Conservation (phyloP, 306 rosid species). For the Cicer arietinum region DNA sequence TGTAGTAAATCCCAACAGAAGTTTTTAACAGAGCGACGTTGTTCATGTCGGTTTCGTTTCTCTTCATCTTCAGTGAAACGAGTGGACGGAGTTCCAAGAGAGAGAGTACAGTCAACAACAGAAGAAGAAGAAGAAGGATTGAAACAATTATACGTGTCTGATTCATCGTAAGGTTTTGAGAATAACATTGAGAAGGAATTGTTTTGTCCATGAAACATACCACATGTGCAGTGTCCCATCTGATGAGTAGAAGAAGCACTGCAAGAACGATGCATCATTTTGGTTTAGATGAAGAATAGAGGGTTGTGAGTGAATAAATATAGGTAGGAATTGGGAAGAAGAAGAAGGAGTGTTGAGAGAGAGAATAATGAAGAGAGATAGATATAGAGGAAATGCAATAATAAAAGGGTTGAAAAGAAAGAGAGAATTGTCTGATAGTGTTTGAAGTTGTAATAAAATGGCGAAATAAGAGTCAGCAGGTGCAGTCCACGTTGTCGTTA, state of each 20-base stretch:
- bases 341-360: not conserved
- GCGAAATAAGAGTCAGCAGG: constrained; percentile 83
- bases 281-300: too few relatives aligned
- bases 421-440: not conserved
- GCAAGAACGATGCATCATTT: constrained; percentile 69
- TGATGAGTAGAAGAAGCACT: constrained; percentile 50
- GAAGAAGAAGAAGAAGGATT: constrained; percentile 44
- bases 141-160: constrained; percentile 46
- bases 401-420: not conserved
- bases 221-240: constrained; percentile 72
- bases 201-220: constrained; percentile 59
- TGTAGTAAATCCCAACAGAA: constrained; percentile 86
- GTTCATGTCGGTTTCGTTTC: constrained; percentile 48
- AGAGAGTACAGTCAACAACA: constrained; percentile 85
- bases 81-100: constrained; percentile 83
- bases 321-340: too few relatives aligned
- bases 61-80: constrained; percentile 56
- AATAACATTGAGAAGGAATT: constrained; percentile 69
- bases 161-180: constrained; percentile 51
- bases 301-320: too few relatives aligned
- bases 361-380: not conserved
- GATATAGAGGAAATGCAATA: not conserved
- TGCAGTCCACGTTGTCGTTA: constrained; percentile 85
- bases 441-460: constrained; percentile 62
- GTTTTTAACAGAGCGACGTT: constrained; percentile 43